These are phyloP conservation scores for Heliocybe sulcata DNA, from an alignment of 1,284 basidiomycete genomes.

Conservation along the genomic window DNA sequence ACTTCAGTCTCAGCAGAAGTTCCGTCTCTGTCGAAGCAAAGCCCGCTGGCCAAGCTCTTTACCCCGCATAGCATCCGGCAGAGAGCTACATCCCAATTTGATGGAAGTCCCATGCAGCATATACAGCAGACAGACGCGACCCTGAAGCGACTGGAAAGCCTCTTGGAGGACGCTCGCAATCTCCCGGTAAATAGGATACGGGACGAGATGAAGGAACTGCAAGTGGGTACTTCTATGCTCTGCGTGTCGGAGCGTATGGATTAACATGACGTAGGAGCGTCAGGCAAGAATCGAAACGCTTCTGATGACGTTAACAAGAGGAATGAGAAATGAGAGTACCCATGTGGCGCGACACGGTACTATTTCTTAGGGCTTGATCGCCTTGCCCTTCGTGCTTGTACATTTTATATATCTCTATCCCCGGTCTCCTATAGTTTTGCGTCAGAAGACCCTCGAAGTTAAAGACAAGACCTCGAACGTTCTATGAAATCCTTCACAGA, in stretches of 20 bases:
- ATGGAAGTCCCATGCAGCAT: background rate
- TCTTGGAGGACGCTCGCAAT: constrained; percentile 54
- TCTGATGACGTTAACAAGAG: constrained; percentile 39
- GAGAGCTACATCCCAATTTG: background rate
- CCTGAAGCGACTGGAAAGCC: constrained; percentile 45
- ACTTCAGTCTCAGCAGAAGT: constrained; percentile 22
- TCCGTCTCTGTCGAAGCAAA: constrained; percentile 24
- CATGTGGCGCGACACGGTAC: background rate
- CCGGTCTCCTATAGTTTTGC: no score
- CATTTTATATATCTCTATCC: background rate
- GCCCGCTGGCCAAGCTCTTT: constrained; percentile 52
- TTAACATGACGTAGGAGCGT: constrained; percentile 42
- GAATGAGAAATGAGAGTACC: constrained; percentile 34
- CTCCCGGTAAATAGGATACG: constrained; percentile 58
- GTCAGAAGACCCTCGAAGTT: no score
- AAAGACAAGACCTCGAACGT: no score
- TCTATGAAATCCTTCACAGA: no score
- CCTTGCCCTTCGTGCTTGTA: background rate
- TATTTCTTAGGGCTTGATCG: background rate
- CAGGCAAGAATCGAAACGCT: constrained; percentile 74
- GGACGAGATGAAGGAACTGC: constrained; percentile 76
- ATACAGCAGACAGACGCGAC: constrained; percentile 24
- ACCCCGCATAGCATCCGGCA: background rate
- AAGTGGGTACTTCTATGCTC: constrained; percentile 33
- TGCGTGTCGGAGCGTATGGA: background rate